Base-by-base conservation (phyloP, 1,284 basidiomycete species). In the Cutaneotrichosporon sp. region DNA sequence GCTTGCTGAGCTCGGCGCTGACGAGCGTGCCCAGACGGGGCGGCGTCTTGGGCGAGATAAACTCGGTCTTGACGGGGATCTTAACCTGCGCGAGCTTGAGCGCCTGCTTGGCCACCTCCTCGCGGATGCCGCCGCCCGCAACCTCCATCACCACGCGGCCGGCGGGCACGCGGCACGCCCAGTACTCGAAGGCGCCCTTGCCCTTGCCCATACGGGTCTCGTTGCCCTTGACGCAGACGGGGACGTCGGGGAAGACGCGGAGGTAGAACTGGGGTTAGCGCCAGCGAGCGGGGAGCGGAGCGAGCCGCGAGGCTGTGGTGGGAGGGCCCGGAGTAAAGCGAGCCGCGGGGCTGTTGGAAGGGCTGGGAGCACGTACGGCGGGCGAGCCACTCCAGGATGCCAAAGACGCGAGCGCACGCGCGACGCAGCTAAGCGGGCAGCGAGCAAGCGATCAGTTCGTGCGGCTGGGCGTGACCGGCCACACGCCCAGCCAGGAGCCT, bases 131-230 rank as follows among this genome's bases (percentile, higher is more conserved):
- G 5, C 84, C 85, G 6, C 95, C 95, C 0, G 94, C 93, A 69
- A 99, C 88, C 77, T 99, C 97, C 68, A 99, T 92, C 24, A 99
- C 86, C 9, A 98, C 94, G 50, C 91, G 87, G 5, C 95, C 95
- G 20, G 87, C 89, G 7, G 90, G 87, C 1, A 93, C 93, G 59
- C 94, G 94, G 71, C 91, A 93, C 36, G 95, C 92, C 97, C 95
- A 98, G 79, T 86, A 98, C 77, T 98, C 95, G 72, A 98, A 99
- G 0, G 90, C 87, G 52, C 97, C 97, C 80, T 99, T 99, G 62
- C 97, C 97, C 81, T 98, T 98, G 51, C 95, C 95, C 97, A 99
- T 99, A 86, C 97, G 90, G 8, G 95, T 97, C 80, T 99, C 95
- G 74, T 97, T 98, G 58, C 95, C 95, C 87, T 99, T 98, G 61